Evolutionary conservation across 75 land plant genomes (phyloP), one percentile per base, ranked within the genome.

Genomic region (Picea sitchensis): DNA sequence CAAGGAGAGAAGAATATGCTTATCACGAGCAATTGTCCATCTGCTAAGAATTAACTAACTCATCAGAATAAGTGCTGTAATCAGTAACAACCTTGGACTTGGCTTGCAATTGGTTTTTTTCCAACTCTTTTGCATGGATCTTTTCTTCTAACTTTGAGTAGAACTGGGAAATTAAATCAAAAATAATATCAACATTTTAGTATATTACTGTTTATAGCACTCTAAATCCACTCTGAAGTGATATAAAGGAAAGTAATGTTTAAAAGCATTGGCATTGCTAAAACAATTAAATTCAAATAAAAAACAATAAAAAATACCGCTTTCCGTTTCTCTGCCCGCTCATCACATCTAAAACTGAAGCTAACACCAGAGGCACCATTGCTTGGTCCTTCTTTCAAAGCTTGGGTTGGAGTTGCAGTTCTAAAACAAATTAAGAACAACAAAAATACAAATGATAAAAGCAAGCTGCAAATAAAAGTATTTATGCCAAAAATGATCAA

Each of bases 71-170:
- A 67, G 23, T 72, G 58, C 58, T 18, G 58, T 47, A 65, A 3
- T 21, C 14, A 2, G 9, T 38, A 61, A 61, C 58, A 36, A 94
- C 96, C 96, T 94, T 88, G 59, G 91, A 87, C 79, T 96, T 96
- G 3, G 86, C 95, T 79, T 96, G 90, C 86, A 89, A 58, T 63
- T 86, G 84, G 75, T 62, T 89, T 85, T 87, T 89, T 78, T 92
- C 99, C 26, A 71, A 78, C 77, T 96, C 99, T 81, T 89, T 94
- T 26, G 99, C 99, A 36, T 85, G 91, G 65, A 85, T 85, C 87
- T 91, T 96, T 75, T 96, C 97, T 80, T 96, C 98, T 71, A 96
- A 81, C 83, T 96, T 94, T 9, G 87, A 78, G 77, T 90, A 96
- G 71, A 96, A 96, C 96, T 94, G 82, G 21, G 26, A 78, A 63